Conservation (phyloP, 208 protist genomes). For the Acanthamoeba culbertsoni region DNA sequence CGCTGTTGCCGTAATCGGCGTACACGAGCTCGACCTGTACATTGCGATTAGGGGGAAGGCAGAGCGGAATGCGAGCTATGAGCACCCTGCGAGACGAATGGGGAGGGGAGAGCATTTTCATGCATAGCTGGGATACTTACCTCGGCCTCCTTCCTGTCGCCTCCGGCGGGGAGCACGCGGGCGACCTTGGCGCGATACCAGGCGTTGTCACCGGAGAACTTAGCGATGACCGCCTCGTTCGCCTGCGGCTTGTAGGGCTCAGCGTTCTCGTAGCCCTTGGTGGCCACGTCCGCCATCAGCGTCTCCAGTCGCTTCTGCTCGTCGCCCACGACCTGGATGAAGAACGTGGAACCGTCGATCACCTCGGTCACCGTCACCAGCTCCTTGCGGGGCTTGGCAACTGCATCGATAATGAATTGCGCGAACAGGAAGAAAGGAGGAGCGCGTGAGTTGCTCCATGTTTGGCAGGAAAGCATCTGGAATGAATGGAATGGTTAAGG, state of each 20-base stretch:
- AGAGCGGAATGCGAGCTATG: not conserved
- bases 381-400: slow-evolving; percentile 9
- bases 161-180: not conserved
- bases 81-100: not conserved
- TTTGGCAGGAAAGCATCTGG: no score
- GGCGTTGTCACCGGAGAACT: slow-evolving; percentile 46
- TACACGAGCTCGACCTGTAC: not conserved
- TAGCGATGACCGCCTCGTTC: slow-evolving; percentile 22
- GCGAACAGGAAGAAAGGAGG: no score
- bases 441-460: no score
- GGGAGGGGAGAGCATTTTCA: not conserved
- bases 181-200: slow-evolving; percentile 60
- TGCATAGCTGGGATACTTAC: not conserved
- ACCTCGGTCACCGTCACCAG: slow-evolving; percentile 8
- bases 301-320: slow-evolving; percentile 33
- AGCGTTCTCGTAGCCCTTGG: not conserved
- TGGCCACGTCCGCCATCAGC: slow-evolving; percentile 49
- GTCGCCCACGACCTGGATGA: slow-evolving; percentile 48
- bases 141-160: not conserved
- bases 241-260: slow-evolving; percentile 23
- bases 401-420: no score
- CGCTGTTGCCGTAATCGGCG: slow-evolving; percentile 59
- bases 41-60: no score
- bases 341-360: slow-evolving; percentile 51
- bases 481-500: not conserved